phyloP scores from a whole-genome alignment of 306 rosid genomes.

The Vigna hirtella region DNA sequence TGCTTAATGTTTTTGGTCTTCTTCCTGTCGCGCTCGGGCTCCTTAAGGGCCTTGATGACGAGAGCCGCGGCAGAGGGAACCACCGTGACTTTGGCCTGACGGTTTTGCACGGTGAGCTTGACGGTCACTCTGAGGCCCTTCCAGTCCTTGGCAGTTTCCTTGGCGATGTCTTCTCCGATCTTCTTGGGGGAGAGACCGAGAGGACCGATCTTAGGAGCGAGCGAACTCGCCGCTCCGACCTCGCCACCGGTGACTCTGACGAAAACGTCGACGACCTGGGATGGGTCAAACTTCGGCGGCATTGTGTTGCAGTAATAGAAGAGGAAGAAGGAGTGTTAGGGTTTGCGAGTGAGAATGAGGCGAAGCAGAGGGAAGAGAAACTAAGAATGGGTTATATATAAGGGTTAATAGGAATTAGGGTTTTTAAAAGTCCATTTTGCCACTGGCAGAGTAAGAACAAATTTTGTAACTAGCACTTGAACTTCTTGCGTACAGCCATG shows the following conservation, averaged over 20 bases:
- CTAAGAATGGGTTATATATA: neutral
- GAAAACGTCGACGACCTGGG: constrained; percentile 84
- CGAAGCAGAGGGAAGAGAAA: neutral
- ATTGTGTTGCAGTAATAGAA: constrained; percentile 36
- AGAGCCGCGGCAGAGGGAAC: constrained; percentile 96
- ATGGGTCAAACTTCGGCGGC: constrained; percentile 96
- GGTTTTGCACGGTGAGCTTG: constrained; percentile 92
- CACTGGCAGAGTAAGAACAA: neutral
- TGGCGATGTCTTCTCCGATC: constrained; percentile 95
- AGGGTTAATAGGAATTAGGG: constrained; percentile 36
- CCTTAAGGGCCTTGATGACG: constrained; percentile 85
- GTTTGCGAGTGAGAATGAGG: constrained; percentile 14
- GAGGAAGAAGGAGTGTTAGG: constrained; percentile 34
- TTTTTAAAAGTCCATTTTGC: constrained; percentile 44
- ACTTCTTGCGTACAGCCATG: neutral
- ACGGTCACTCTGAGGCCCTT: constrained; percentile 90
- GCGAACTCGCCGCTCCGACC: constrained; percentile 93
- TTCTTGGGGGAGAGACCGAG: constrained; percentile 94
- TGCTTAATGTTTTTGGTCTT: constrained; percentile 85
- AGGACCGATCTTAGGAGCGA: constrained; percentile 94
- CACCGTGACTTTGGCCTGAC: constrained; percentile 88
- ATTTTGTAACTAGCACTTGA: neutral
- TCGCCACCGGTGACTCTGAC: constrained; percentile 95
- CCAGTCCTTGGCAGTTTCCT: constrained; percentile 96
- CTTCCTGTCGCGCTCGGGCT: constrained; percentile 91